Percentiles rank a stretch among this genome's conserved stretches.
Conservation (phyloP, 176 grass and related monocot genomes). For the Pontederia paniculata region DNA sequence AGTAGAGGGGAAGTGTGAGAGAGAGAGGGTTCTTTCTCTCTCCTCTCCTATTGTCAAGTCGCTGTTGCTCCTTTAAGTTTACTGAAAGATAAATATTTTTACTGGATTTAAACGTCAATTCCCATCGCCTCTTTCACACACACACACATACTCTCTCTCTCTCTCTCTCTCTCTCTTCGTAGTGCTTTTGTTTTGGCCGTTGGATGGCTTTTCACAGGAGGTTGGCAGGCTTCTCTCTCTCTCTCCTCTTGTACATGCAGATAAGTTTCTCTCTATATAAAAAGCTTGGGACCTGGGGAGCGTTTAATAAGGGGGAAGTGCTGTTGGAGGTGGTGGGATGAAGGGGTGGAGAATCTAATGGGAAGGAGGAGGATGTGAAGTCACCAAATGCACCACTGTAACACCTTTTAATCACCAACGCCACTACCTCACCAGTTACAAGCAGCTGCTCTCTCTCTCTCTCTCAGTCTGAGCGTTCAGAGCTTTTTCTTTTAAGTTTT, state of each 20-base stretch:
- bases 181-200: slow-evolving; percentile 15
- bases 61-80: neutral
- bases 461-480: neutral
- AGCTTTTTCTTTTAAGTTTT: neutral
- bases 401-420: no score
- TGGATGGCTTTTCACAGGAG: slow-evolving; percentile 22
- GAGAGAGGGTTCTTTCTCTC: no score
- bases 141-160: no score
- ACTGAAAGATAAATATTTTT: neutral
- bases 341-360: no score
- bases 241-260: neutral
- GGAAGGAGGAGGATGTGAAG: no score
- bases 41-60: slow-evolving; percentile 10
- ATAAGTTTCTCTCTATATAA: neutral
- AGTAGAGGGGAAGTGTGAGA: neutral
- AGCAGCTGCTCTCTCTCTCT: neutral
- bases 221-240: no score
- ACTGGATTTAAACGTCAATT: slow-evolving; percentile 9
- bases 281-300: neutral
- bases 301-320: neutral
- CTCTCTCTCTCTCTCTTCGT: neutral
- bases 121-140: slow-evolving; percentile 2
- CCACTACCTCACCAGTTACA: neutral
- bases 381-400: no score
- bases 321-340: no score